Evolutionary conservation across 192 early-diverging fungal species (phyloP).

Genomic region (Backusella tuberculispora): DNA sequence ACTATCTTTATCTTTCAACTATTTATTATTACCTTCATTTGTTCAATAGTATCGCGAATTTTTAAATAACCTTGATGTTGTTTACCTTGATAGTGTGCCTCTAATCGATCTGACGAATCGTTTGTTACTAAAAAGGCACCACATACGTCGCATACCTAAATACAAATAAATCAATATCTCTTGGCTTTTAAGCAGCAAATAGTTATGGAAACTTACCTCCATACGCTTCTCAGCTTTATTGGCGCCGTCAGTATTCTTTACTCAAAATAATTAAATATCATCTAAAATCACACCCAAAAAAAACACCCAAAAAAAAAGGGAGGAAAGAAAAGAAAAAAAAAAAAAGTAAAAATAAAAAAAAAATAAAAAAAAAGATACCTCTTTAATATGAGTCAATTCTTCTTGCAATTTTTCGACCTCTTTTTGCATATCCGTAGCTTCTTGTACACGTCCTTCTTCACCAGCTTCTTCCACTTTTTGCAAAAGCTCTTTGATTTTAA

Average conservation of each 20-base stretch:
- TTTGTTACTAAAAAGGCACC: slow-evolving; percentile 83
- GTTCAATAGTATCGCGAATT: slow-evolving; percentile 76
- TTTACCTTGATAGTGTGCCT: slow-evolving; percentile 83
- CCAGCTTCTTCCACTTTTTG: slow-evolving; percentile 71
- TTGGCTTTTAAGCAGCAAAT: not conserved
- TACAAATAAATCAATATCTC: not conserved
- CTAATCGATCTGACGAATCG: slow-evolving; percentile 80
- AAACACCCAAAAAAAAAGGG: not conserved
- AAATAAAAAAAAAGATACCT: slow-evolving; percentile 43
- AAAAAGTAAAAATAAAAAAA: not conserved
- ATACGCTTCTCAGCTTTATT: slow-evolving; percentile 69
- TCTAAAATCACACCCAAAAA: not conserved
- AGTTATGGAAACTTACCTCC: slow-evolving; percentile 45
- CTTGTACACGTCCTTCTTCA: slow-evolving; percentile 73
- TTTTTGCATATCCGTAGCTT: slow-evolving; percentile 65
- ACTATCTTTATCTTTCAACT: not conserved
- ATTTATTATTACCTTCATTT: slow-evolving; percentile 52
- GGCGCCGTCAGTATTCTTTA: slow-evolving; percentile 24
- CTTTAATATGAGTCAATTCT: slow-evolving; percentile 60
- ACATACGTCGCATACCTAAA: slow-evolving; percentile 76
- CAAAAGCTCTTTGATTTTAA: slow-evolving; percentile 72
- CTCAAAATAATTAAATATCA: slow-evolving; percentile 7
- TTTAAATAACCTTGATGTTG: slow-evolving; percentile 84
- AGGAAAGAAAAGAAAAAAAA: not conserved
- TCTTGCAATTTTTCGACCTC: slow-evolving; percentile 71